These are phyloP conservation scores for Pterocarpus santalinus DNA, from an alignment of 306 rosid genomes.

Conservation along the genomic window DNA sequence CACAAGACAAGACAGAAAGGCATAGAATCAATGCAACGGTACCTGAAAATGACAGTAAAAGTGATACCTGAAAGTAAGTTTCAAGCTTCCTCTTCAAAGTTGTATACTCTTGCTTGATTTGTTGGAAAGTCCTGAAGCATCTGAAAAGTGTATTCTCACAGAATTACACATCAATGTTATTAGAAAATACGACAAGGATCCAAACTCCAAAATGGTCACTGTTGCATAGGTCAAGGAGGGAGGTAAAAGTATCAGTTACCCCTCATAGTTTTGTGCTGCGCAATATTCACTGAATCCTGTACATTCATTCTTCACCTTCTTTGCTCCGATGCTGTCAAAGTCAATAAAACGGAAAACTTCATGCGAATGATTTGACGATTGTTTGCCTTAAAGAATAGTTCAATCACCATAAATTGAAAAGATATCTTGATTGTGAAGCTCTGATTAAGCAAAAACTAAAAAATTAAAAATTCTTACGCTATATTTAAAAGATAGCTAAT, in stretches of 20 bases:
- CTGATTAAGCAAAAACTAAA: neutral
- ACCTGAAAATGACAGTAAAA: conserved; percentile 1
- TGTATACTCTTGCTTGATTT: conserved; percentile 69
- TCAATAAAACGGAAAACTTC: neutral
- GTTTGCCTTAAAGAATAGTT: neutral
- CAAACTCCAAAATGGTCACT: neutral
- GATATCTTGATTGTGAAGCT: neutral
- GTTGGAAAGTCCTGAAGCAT: conserved; percentile 72
- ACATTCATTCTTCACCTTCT: conserved; percentile 74
- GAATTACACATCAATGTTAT: neutral
- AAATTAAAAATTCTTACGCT: neutral
- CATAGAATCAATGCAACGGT: too few species aligned
- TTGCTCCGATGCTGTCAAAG: conserved; percentile 76
- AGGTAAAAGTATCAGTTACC: conserved; percentile 54
- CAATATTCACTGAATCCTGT: conserved; percentile 67
- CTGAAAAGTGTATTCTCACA: conserved; percentile 51
- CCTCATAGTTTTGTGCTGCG: conserved; percentile 67
- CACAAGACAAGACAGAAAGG: neutral
- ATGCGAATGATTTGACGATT: neutral
- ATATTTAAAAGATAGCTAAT: too few species aligned
- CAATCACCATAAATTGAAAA: neutral
- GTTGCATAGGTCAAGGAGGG: neutral
- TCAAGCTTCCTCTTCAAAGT: conserved; percentile 70
- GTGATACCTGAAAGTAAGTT: conserved; percentile 68
- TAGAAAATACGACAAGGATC: neutral